These are phyloP conservation scores for Solanum okadae DNA, from an alignment of 257 asterid genomes.

Conservation along the genomic window DNA sequence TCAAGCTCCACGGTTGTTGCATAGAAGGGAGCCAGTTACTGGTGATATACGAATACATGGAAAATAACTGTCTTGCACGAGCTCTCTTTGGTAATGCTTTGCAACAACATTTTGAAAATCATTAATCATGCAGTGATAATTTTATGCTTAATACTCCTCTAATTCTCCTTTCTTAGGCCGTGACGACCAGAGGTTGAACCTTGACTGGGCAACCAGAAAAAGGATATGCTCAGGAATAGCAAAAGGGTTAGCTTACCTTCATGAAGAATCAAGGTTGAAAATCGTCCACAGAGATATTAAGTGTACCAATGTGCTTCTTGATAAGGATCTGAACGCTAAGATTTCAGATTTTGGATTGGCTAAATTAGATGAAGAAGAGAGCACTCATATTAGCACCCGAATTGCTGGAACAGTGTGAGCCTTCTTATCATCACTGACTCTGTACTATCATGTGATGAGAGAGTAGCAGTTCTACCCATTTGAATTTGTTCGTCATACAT, in stretches of 20 bases:
- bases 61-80: conserved; percentile 36
- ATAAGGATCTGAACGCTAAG: conserved; percentile 33
- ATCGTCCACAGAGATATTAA: conserved; percentile 41
- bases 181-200: conserved; percentile 17
- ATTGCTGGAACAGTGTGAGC: conserved; percentile 40
- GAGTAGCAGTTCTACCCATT: too few relatives aligned
- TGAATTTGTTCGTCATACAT: not conserved
- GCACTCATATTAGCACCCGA: conserved; percentile 43
- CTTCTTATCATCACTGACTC: not conserved
- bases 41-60: conserved; percentile 37
- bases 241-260: conserved; percentile 39
- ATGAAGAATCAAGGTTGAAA: conserved; percentile 37
- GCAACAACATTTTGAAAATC: not conserved
- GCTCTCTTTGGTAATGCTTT: conserved; percentile 32
- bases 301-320: conserved; percentile 34
- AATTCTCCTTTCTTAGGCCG: conserved; percentile 7
- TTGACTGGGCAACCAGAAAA: conserved; percentile 32
- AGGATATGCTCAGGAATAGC: conserved; percentile 34
- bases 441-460: not conserved
- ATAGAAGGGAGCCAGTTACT: conserved; percentile 39
- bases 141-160: not conserved
- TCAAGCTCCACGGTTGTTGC: conserved; percentile 37
- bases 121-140: not conserved
- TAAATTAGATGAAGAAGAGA: conserved; percentile 36
- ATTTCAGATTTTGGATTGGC: conserved; percentile 44